A percentile compares a stretch with the other conserved stretches of the same genome.
phyloP scores from a whole-genome alignment of 2,329 filamentous ascomycete species.

The Rutstroemia sp. region DNA sequence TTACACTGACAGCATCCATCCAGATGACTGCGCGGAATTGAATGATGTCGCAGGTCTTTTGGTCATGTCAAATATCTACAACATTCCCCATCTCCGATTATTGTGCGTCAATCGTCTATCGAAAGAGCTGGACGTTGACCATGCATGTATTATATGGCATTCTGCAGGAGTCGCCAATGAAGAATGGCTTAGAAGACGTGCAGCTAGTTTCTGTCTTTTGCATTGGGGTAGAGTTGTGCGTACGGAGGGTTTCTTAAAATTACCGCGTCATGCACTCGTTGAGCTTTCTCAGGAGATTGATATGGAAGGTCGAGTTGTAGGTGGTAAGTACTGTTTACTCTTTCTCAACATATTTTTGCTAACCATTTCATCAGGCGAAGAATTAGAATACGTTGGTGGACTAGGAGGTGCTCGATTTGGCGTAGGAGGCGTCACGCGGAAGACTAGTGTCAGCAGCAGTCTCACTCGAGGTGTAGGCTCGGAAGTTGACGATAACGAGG shows the following conservation, averaged over 20 bases:
- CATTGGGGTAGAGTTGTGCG: constrained; percentile 94
- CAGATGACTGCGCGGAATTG: constrained; percentile 52
- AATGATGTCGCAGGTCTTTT: constrained; percentile 87
- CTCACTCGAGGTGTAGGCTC: constrained; percentile 44
- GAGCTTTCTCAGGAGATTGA: constrained; percentile 92
- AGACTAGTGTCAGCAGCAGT: constrained; percentile 53
- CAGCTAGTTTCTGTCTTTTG: constrained; percentile 80
- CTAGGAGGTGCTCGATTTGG: constrained; percentile 42
- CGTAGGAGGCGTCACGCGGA: constrained; percentile 40
- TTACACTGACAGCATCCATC: constrained; percentile 85
- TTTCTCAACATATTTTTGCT: constrained; percentile 7
- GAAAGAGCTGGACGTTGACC: constrained; percentile 86
- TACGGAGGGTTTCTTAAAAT: constrained; percentile 74
- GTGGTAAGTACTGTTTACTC: constrained; percentile 60
- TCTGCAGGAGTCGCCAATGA: constrained; percentile 84
- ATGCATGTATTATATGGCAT: constrained; percentile 95
- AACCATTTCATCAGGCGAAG: constrained; percentile 25
- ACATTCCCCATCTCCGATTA: constrained; percentile 86
- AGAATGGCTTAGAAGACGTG: constrained; percentile 85
- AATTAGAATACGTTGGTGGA: constrained; percentile 39
- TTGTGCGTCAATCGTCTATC: constrained; percentile 86
- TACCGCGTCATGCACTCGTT: constrained; percentile 73
- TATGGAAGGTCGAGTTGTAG: constrained; percentile 82
- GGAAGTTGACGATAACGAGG: constrained; percentile 53
- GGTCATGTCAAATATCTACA: constrained; percentile 97